phyloP scores from a whole-genome alignment of 1,139 yeast genomes.

The Geotrichum histeridarum region DNA sequence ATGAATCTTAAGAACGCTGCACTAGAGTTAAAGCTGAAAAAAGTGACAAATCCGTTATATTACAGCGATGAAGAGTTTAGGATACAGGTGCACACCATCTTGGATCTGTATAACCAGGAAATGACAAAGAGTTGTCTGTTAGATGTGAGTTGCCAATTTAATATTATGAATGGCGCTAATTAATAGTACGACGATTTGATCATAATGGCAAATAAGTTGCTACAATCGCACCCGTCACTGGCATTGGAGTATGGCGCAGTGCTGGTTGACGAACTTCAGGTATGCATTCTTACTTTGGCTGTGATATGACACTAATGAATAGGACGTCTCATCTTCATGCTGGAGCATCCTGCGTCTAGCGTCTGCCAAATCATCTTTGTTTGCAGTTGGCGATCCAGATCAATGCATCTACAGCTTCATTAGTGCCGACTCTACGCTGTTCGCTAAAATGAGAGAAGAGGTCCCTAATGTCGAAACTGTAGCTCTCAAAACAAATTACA shows the following conservation, averaged over 20 bases:
- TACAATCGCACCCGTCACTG: conserved; percentile 45
- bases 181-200: conserved; percentile 60
- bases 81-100: background rate
- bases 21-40: conserved; percentile 1
- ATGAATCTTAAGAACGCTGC: conserved; percentile 4
- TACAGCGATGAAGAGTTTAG: background rate
- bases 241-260: conserved; percentile 59
- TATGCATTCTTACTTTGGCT: conserved; percentile 42
- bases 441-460: conserved; percentile 50
- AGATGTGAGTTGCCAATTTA: conserved; percentile 11
- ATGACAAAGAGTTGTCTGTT: conserved; percentile 11
- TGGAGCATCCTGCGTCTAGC: conserved; percentile 13
- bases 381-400: conserved; percentile 88
- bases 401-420: conserved; percentile 94
- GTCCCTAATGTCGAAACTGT: conserved; percentile 42
- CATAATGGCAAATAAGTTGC: conserved; percentile 48
- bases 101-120: conserved; percentile 13
- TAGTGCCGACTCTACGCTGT: conserved; percentile 50
- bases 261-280: conserved; percentile 91
- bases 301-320: background rate
- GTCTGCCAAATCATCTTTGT: conserved; percentile 7
- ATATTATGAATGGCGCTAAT: background rate
- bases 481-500: conserved; percentile 62
- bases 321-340: conserved; percentile 12
- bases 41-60: background rate